These are phyloP conservation scores for Aspergillus amoenus DNA, from an alignment of 2,329 filamentous ascomycete species.

Conservation along the genomic window DNA sequence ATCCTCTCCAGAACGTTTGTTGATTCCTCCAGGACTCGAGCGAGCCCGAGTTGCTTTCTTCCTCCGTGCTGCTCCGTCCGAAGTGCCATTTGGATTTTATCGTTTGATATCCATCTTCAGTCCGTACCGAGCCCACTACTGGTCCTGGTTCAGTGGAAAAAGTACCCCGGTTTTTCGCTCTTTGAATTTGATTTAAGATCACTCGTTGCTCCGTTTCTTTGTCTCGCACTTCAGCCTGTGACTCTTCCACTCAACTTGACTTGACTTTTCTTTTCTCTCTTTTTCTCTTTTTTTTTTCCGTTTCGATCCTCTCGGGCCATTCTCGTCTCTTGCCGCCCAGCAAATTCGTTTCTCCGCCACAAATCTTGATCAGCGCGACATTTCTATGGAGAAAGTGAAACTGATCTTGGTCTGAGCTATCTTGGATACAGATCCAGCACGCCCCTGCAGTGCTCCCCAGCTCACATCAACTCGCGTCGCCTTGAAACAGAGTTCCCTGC, in stretches of 20 bases:
- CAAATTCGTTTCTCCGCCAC: background rate
- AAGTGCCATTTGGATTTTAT: background rate
- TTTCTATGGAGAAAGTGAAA: background rate
- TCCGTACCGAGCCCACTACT: background rate
- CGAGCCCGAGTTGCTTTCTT: background rate
- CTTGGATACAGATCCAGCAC: background rate
- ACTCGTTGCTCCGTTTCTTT: conserved; percentile 20
- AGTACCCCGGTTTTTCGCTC: conserved; percentile 6
- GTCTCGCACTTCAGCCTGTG: background rate
- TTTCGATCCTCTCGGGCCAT: background rate
- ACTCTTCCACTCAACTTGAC: background rate
- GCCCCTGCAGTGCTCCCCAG: background rate
- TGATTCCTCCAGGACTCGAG: too few relatives aligned
- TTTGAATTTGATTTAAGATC: conserved; percentile 12
- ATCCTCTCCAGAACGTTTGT: too few relatives aligned
- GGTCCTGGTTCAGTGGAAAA: background rate
- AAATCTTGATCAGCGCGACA: background rate
- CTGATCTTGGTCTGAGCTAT: background rate
- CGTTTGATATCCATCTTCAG: background rate
- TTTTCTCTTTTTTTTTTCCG: background rate
- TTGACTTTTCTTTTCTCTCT: background rate
- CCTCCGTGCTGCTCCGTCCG: background rate
- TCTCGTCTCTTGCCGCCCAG: background rate
- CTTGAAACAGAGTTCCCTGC: background rate
- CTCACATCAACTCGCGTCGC: background rate